Conservation (phyloP, 2,329 filamentous ascomycete species). For the Penicillium palitans region DNA sequence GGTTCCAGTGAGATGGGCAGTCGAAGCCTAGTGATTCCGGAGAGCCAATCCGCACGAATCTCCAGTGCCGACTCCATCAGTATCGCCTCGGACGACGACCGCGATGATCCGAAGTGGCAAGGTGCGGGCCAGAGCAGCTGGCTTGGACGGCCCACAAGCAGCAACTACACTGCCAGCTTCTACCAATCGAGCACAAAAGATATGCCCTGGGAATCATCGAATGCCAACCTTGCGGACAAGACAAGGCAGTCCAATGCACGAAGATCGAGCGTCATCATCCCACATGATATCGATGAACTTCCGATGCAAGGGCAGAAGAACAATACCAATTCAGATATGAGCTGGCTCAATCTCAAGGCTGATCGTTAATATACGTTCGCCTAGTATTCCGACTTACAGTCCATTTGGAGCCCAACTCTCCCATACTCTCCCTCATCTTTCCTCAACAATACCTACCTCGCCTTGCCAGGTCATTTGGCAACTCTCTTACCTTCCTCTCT, state of each 20-base stretch:
- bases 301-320: slow-evolving; percentile 18
- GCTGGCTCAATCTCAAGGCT: slow-evolving; percentile 45
- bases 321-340: slow-evolving; percentile 44
- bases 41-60: slow-evolving; percentile 46
- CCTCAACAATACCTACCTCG: neutral
- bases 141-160: slow-evolving; percentile 42
- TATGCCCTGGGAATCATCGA: slow-evolving; percentile 19
- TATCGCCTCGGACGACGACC: slow-evolving; percentile 38
- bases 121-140: slow-evolving; percentile 30
- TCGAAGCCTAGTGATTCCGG: slow-evolving; percentile 37
- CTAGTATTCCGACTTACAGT: neutral
- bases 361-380: slow-evolving; percentile 22
- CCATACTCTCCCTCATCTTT: neutral
- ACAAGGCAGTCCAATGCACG: slow-evolving; percentile 25
- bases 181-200: slow-evolving; percentile 34
- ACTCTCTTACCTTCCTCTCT: neutral
- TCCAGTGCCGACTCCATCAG: slow-evolving; percentile 46
- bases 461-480: neutral
- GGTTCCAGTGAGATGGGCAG: slow-evolving; percentile 27
- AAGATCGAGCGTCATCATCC: slow-evolving; percentile 38
- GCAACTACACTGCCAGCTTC: slow-evolving; percentile 43
- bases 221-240: slow-evolving; percentile 19
- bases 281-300: slow-evolving; percentile 29
- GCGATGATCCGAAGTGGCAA: slow-evolving; percentile 31
- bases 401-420: neutral